A percentile compares a stretch with the other conserved stretches of the same genome.
phyloP scores from a whole-genome alignment of 2,329 filamentous ascomycete species.

The Talaromyces sp. region DNA sequence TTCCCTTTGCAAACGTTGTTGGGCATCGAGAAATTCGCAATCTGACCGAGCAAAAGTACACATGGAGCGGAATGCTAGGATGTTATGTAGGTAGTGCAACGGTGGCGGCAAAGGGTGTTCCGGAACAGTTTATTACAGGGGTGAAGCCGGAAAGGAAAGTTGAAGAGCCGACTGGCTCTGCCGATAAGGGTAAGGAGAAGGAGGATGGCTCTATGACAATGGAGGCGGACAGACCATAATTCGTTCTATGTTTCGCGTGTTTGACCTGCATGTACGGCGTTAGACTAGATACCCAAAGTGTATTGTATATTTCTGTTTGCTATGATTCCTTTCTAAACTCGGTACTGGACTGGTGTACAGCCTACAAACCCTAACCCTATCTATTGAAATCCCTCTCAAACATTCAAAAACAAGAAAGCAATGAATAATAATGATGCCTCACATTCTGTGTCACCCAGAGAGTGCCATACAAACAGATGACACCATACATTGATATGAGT shows the following conservation, averaged over 20 bases:
- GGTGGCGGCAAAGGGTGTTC: conserved; percentile 67
- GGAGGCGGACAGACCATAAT: neutral
- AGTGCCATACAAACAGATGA: neutral
- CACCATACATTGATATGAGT: neutral
- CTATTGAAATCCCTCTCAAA: neutral
- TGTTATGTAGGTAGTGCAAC: conserved; percentile 68
- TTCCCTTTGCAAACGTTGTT: conserved; percentile 72
- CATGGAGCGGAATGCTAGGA: conserved; percentile 75
- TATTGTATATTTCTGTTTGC: neutral
- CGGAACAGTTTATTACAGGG: conserved; percentile 60
- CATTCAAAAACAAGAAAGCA: neutral
- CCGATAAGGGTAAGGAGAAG: neutral
- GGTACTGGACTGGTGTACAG: neutral
- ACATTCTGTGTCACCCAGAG: conserved; percentile 1
- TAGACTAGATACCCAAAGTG: conserved; percentile 8
- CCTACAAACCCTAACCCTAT: conserved; percentile 8
- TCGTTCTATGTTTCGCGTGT: neutral
- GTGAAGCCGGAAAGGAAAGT: conserved; percentile 15
- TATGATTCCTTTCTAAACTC: neutral
- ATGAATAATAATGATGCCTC: neutral
- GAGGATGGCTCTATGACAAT: neutral
- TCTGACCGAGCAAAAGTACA: conserved; percentile 66
- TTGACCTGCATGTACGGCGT: neutral
- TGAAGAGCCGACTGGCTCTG: neutral
- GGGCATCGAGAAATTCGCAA: conserved; percentile 76